phyloP scores from a whole-genome alignment of 2,329 filamentous ascomycete species.

The Calonectria pauciramosa region DNA sequence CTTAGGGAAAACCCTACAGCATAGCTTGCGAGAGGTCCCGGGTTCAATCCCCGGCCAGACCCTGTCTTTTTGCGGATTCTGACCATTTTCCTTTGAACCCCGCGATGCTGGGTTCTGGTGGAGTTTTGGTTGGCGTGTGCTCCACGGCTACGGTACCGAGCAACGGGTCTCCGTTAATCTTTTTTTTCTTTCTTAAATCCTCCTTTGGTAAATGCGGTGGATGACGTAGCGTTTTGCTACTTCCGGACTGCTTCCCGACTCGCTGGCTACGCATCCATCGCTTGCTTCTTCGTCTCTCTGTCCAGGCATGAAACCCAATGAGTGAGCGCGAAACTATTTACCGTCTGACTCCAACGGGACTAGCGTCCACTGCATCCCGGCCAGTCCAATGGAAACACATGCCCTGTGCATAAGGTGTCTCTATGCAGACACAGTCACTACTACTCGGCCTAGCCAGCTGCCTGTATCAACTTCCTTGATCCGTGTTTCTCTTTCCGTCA shows the following conservation, averaged over 20 bases:
- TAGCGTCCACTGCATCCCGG: background rate
- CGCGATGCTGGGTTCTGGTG: background rate
- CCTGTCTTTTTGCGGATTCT: constrained; percentile 38
- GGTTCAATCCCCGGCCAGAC: constrained; percentile 62
- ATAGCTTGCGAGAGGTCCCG: constrained; percentile 59
- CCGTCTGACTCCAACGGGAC: constrained; percentile 2
- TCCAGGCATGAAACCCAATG: background rate
- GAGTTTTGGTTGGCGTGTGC: background rate
- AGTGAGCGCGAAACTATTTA: background rate
- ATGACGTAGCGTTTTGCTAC: background rate
- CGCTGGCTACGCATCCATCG: background rate
- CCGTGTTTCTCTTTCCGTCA: background rate
- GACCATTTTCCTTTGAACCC: background rate
- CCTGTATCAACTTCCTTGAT: background rate
- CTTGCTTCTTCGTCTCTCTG: background rate
- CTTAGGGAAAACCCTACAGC: constrained; percentile 68
- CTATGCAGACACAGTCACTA: background rate
- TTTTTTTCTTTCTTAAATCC: background rate
- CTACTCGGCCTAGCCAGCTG: background rate
- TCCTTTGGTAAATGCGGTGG: background rate
- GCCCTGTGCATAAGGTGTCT: constrained; percentile 10
- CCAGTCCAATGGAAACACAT: constrained; percentile 13
- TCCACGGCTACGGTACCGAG: background rate
- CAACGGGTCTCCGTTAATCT: background rate
- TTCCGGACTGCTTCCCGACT: background rate